Evolutionary conservation across 1,139 yeast genomes (phyloP).

Genomic region (Pichia sp.): DNA sequence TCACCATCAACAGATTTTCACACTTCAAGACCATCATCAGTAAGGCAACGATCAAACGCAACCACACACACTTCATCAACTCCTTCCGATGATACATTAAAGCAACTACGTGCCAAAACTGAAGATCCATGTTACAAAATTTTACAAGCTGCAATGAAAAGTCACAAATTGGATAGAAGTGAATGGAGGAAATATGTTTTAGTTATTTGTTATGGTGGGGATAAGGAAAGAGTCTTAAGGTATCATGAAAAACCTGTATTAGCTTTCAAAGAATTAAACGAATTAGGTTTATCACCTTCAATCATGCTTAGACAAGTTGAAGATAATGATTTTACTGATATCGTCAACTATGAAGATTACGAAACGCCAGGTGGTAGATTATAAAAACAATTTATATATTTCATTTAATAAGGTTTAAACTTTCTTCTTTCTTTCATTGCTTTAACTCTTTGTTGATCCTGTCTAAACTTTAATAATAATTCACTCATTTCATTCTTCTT

Average conservation of each 20-base stretch:
- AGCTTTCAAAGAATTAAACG: slow-evolving; percentile 83
- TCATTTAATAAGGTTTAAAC: slow-evolving; percentile 67
- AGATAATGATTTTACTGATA: slow-evolving; percentile 34
- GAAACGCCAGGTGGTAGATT: slow-evolving; percentile 52
- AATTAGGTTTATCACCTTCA: slow-evolving; percentile 83
- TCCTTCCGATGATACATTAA: slow-evolving; percentile 54
- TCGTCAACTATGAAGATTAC: slow-evolving; percentile 13
- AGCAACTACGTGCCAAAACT: slow-evolving; percentile 78
- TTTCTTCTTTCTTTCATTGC: slow-evolving; percentile 73
- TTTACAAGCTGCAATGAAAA: slow-evolving; percentile 80
- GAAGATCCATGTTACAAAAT: slow-evolving; percentile 91
- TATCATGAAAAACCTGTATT: slow-evolving; percentile 84
- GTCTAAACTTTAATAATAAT: slow-evolving; percentile 71
- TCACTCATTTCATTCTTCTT: slow-evolving; percentile 92
- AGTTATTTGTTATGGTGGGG: slow-evolving; percentile 79
- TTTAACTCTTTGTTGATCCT: slow-evolving; percentile 81
- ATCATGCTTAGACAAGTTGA: slow-evolving; percentile 88
- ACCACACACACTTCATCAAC: not conserved
- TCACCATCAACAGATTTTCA: not conserved
- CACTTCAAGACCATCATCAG: not conserved
- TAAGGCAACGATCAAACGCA: not conserved
- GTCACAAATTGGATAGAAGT: slow-evolving; percentile 70
- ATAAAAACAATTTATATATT: slow-evolving; percentile 17
- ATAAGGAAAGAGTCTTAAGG: slow-evolving; percentile 77
- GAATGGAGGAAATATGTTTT: slow-evolving; percentile 89